Evolutionary conservation across 305 asterid genomes (phyloP).

Genomic region (Andrographis paniculata): DNA sequence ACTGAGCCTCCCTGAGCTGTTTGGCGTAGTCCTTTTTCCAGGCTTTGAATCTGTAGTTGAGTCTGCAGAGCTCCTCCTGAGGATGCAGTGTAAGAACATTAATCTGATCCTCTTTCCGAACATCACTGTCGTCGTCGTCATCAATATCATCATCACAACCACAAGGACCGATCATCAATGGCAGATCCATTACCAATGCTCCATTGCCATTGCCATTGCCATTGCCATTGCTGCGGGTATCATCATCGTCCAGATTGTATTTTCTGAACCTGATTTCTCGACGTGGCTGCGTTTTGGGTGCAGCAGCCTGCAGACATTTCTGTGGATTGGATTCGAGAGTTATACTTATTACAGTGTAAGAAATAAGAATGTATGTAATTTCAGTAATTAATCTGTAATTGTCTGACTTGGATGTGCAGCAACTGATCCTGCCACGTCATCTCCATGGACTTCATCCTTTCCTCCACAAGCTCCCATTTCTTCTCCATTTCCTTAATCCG

Average conservation of each 20-base stretch:
- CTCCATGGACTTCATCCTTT: slow-evolving; percentile 58
- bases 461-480: slow-evolving; percentile 45
- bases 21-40: slow-evolving; percentile 61
- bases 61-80: slow-evolving; percentile 35
- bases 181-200: too few relatives aligned
- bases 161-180: too few relatives aligned
- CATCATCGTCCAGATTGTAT: too few relatives aligned
- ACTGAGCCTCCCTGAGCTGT: slow-evolving; percentile 39
- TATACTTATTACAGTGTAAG: too few relatives aligned
- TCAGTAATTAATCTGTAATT: too few relatives aligned
- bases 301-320: slow-evolving; percentile 39
- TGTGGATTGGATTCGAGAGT: slow-evolving; percentile 30
- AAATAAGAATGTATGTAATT: too few relatives aligned
- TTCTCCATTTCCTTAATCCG: slow-evolving; percentile 36
- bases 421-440: slow-evolving; percentile 76
- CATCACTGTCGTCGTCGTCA: slow-evolving; percentile 13
- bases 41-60: slow-evolving; percentile 39
- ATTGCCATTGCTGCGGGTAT: too few relatives aligned
- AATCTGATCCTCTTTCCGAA: slow-evolving; percentile 7
- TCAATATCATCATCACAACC: too few relatives aligned
- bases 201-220: too few relatives aligned
- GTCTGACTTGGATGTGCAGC: slow-evolving; percentile 53
- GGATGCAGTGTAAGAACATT: too few relatives aligned
- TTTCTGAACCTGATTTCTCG: too few relatives aligned
- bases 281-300: slow-evolving; percentile 18